These are phyloP conservation scores for Tulasnella sp. DNA, from an alignment of 768 basidiomycete species.

Conservation along the genomic window DNA sequence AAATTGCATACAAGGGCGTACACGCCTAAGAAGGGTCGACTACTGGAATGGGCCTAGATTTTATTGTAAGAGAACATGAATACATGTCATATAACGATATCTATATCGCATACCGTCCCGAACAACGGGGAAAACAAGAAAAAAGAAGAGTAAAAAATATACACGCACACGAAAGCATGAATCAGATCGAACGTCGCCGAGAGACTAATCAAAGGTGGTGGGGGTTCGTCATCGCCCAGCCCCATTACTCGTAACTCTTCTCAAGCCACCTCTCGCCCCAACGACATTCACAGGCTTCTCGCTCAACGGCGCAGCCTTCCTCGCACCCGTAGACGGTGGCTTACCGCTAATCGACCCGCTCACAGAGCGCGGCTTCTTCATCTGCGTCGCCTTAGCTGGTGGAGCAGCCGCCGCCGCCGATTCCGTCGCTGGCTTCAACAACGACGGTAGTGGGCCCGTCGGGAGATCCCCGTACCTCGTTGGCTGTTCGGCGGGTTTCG, in stretches of 20 bases:
- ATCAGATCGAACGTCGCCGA: not conserved
- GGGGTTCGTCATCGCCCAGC: constrained; percentile 6
- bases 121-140: not conserved
- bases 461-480: not conserved
- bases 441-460: not conserved
- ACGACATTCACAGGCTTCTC: not conserved
- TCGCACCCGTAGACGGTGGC: not conserved
- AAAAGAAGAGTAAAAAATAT: not conserved
- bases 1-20: no score
- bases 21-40: no score
- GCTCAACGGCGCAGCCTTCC: not conserved
- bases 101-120: not conserved
- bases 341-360: not conserved
- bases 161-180: not conserved
- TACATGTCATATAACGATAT: constrained; percentile 3
- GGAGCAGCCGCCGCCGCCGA: not conserved
- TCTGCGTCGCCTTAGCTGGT: not conserved
- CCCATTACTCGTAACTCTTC: not conserved
- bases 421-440: not conserved
- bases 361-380: not conserved
- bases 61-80: not conserved
- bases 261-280: not conserved
- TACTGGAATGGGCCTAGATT: no score
- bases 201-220: no score
- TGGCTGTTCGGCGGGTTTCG: not conserved